A percentile compares a stretch with the other conserved stretches of the same genome.
Evolutionary conservation across 352 stramenopile genomes (phyloP).

Genomic region (Pythium dissotocum): DNA sequence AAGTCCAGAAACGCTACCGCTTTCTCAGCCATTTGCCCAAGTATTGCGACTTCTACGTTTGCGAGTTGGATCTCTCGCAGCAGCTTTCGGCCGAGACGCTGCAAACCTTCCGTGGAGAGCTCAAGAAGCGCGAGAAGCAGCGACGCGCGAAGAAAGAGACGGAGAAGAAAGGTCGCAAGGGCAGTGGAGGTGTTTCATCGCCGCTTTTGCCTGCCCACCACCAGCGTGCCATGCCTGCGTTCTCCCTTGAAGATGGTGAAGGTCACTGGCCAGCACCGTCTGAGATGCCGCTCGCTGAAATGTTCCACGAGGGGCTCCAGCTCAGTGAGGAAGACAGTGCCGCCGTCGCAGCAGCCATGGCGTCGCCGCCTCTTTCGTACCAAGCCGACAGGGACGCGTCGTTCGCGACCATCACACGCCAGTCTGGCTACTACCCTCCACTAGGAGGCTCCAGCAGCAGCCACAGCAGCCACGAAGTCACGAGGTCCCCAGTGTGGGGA

Average conservation of each 20-base stretch:
- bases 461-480: conserved; percentile 4
- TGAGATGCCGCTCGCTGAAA: conserved; percentile 46
- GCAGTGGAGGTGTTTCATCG: conserved; percentile 30
- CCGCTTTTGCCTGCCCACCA: conserved; percentile 31
- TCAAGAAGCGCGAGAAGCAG: conserved; percentile 79
- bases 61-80: conserved; percentile 79
- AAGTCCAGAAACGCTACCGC: conserved; percentile 79
- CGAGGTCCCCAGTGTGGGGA: conserved; percentile 48
- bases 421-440: conserved; percentile 74
- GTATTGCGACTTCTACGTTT: conserved; percentile 89
- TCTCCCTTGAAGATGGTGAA: conserved; percentile 60
- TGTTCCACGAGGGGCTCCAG: conserved; percentile 40
- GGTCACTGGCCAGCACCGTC: conserved; percentile 59
- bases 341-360: not conserved
- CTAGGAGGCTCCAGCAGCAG: conserved; percentile 29
- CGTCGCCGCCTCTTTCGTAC: not conserved
- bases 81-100: conserved; percentile 70
- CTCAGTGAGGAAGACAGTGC: conserved; percentile 20
- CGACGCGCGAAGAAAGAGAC: conserved; percentile 50
- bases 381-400: conserved; percentile 45
- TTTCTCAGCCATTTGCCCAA: conserved; percentile 86
- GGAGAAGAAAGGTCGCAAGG: conserved; percentile 35
- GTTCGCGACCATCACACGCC: conserved; percentile 69
- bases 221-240: conserved; percentile 29
- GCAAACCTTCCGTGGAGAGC: conserved; percentile 54